Evolutionary conservation across 108 stramenopile genomes (phyloP).

Genomic region (Nitzschia sp.): DNA sequence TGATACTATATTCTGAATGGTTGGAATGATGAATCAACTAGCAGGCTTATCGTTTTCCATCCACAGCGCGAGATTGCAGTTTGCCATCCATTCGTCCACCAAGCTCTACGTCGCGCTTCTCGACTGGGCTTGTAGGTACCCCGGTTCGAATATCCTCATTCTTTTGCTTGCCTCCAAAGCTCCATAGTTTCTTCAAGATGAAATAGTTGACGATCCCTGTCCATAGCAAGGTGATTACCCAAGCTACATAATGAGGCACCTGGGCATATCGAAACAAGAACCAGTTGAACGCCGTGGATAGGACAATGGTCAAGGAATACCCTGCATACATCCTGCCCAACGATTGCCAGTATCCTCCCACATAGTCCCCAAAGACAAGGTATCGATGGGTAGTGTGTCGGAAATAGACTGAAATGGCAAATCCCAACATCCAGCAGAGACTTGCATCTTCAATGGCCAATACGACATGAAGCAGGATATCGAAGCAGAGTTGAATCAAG

Average conservation of each 20-base stretch:
- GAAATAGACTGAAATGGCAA: conserved; percentile 48
- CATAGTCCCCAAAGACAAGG: conserved; percentile 74
- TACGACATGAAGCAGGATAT: conserved; percentile 30
- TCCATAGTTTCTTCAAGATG: conserved; percentile 66
- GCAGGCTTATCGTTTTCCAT: conserved; percentile 3
- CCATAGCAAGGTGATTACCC: conserved; percentile 63
- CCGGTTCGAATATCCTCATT: background rate
- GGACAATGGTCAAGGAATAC: conserved; percentile 60
- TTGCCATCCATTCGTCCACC: background rate
- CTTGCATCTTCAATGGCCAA: conserved; percentile 42
- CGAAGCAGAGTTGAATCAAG: conserved; percentile 43
- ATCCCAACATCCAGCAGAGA: conserved; percentile 59
- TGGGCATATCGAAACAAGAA: conserved; percentile 40
- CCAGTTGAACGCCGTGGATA: conserved; percentile 60
- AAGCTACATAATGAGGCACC: conserved; percentile 51
- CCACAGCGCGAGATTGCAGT: conserved; percentile 5
- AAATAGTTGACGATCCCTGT: conserved; percentile 78
- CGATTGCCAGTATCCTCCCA: conserved; percentile 55
- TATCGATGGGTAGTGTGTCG: conserved; percentile 71
- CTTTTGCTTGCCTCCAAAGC: conserved; percentile 44
- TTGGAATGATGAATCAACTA: background rate
- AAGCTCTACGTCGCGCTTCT: too few relatives aligned
- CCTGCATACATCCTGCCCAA: conserved; percentile 64
- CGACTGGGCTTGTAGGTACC: too few relatives aligned
- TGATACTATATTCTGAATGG: background rate